phyloP scores from a whole-genome alignment of 768 basidiomycete species.

The Rhizopogon rudus region DNA sequence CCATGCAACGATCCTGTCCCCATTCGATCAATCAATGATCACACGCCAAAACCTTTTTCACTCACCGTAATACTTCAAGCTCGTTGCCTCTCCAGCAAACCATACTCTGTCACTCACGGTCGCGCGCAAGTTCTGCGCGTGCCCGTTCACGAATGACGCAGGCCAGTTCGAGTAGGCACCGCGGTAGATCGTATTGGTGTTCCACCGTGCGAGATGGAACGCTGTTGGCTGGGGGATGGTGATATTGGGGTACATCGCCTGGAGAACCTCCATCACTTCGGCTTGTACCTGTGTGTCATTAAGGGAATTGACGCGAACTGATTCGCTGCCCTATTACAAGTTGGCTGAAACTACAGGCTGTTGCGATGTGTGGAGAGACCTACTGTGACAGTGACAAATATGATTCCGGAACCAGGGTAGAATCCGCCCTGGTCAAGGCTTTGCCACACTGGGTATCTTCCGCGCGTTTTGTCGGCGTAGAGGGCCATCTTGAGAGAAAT shows the following conservation, averaged over 20 bases:
- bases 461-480: slow-evolving; percentile 53
- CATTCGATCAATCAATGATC: too few relatives aligned
- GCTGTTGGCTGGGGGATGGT: slow-evolving; percentile 51
- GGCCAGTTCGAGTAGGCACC: slow-evolving; percentile 69
- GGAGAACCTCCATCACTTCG: slow-evolving; percentile 54
- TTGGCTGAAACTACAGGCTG: neutral
- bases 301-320: too few relatives aligned
- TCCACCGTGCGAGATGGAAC: slow-evolving; percentile 55
- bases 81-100: slow-evolving; percentile 64
- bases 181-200: slow-evolving; percentile 36
- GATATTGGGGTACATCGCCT: slow-evolving; percentile 51
- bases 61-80: slow-evolving; percentile 52
- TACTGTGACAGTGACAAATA: slow-evolving; percentile 25
- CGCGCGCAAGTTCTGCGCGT: slow-evolving; percentile 51
- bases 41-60: neutral
- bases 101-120: slow-evolving; percentile 46
- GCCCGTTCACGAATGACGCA: slow-evolving; percentile 47
- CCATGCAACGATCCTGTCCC: slow-evolving; percentile 49
- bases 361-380: neutral
- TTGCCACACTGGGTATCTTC: slow-evolving; percentile 66
- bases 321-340: neutral
- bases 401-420: slow-evolving; percentile 54
- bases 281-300: slow-evolving; percentile 36
- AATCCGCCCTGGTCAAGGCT: slow-evolving; percentile 53
- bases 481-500: slow-evolving; percentile 31